Percentiles rank a stretch among this genome's conserved stretches.
phyloP scores from a whole-genome alignment of 805 yeast species.

The Gaillardinia entomophila region DNA sequence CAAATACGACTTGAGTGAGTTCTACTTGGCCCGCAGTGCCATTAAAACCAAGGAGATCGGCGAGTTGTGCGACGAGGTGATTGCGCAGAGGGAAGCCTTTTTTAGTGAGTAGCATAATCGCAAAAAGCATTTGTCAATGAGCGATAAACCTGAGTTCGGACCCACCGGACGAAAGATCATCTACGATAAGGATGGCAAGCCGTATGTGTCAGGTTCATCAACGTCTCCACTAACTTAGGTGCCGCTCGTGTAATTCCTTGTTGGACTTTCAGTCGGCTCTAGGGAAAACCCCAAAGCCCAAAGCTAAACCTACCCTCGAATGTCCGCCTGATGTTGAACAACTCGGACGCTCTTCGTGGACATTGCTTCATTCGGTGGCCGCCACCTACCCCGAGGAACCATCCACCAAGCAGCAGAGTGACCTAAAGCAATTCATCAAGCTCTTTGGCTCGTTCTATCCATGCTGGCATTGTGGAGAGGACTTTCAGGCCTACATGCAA shows the following conservation, averaged over 20 bases:
- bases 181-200: constrained; percentile 87
- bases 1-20: constrained; percentile 58
- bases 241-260: constrained; percentile 84
- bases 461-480: constrained; percentile 89
- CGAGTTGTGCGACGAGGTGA: constrained; percentile 53
- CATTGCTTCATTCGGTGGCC: constrained; percentile 82
- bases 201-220: constrained; percentile 47
- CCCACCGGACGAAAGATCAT: constrained; percentile 62
- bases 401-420: constrained; percentile 52
- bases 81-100: constrained; percentile 11
- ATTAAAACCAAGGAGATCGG: constrained; percentile 71
- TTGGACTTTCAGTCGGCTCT: constrained; percentile 69
- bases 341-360: constrained; percentile 88
- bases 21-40: constrained; percentile 53
- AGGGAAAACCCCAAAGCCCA: constrained; percentile 6
- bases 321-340: constrained; percentile 84
- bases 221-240: constrained; percentile 31
- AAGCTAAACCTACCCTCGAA: constrained; percentile 10
- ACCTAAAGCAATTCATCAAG: constrained; percentile 62
- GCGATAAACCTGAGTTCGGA: constrained; percentile 46
- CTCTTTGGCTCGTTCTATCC: constrained; percentile 82
- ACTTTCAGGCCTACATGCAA: constrained; percentile 60
- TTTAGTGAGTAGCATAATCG: too few relatives aligned
- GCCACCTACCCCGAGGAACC: constrained; percentile 82
- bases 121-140: too few relatives aligned